Evolutionary conservation across 345 rosid genomes (phyloP).

Genomic region (Euclidium syriacum): DNA sequence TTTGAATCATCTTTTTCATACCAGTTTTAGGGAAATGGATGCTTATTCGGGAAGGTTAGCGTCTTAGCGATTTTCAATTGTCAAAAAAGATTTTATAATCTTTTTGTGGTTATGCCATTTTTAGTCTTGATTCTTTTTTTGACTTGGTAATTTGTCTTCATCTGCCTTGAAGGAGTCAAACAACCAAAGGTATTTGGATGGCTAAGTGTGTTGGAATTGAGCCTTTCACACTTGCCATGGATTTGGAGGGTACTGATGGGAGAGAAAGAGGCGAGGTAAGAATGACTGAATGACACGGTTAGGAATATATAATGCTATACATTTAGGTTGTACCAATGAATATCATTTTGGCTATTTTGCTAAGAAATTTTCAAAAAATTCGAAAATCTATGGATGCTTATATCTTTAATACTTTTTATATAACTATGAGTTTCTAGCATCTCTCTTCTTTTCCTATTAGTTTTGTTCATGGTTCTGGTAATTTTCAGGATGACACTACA

Average conservation of each 20-base stretch:
- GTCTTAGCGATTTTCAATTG: constrained; percentile 14
- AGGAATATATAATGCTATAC: not conserved
- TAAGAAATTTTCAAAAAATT: not conserved
- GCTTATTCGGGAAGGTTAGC: constrained; percentile 68
- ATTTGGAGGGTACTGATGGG: constrained; percentile 80
- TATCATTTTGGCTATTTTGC: not conserved
- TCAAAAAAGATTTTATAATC: not conserved
- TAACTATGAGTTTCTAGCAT: not conserved
- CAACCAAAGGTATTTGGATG: constrained; percentile 79
- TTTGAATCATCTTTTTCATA: constrained; percentile 68
- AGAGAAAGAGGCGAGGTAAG: constrained; percentile 85
- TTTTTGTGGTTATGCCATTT: not conserved
- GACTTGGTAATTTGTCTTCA: not conserved
- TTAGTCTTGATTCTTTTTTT: constrained; percentile 12
- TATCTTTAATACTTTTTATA: not conserved
- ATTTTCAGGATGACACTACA: constrained; percentile 70
- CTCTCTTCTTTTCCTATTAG: not conserved
- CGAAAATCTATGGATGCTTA: not conserved
- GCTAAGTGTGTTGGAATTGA: constrained; percentile 65
- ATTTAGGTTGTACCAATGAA: not conserved
- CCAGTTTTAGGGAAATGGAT: constrained; percentile 76
- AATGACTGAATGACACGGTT: not conserved
- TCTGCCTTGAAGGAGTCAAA: constrained; percentile 56
- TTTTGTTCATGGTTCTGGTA: not conserved
- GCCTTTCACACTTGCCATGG: constrained; percentile 70